These are phyloP conservation scores for Solanum neorickii DNA, from an alignment of 257 asterid species.

Conservation along the genomic window DNA sequence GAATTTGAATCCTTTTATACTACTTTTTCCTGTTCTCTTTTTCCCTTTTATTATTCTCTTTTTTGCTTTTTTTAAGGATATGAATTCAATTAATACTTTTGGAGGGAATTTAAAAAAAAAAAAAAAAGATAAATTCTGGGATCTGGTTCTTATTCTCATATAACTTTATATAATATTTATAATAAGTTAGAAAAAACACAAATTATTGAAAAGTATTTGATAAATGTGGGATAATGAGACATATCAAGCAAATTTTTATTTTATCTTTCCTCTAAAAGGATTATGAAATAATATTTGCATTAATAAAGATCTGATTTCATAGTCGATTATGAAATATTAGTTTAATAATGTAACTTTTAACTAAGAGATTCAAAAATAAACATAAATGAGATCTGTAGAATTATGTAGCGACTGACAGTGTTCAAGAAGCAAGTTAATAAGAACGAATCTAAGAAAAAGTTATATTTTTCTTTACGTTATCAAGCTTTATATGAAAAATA, in stretches of 20 bases:
- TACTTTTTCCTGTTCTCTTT: not conserved
- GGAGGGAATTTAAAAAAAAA: not conserved
- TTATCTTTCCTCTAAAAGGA: not conserved
- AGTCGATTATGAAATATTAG: not conserved
- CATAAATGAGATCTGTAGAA: too few species aligned
- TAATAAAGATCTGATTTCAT: too few species aligned
- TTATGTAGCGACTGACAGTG: too few species aligned
- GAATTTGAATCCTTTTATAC: not conserved
- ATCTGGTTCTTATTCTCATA: not conserved
- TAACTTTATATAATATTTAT: not conserved
- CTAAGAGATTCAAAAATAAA: too few species aligned
- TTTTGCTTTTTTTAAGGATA: not conserved
- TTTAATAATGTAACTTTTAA: too few species aligned
- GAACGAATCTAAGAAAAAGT: too few species aligned
- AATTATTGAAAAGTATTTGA: not conserved
- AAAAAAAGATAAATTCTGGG: not conserved
- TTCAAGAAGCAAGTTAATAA: too few species aligned
- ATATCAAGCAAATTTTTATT: not conserved
- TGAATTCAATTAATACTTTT: not conserved
- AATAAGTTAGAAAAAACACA: not conserved
- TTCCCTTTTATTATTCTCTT: not conserved
- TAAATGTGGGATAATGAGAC: not conserved
- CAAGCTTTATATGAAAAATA: too few species aligned
- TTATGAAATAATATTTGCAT: too few species aligned
- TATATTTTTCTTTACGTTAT: too few species aligned